Evolutionary conservation across 2,329 filamentous ascomycete species (phyloP), one percentile per base, ranked within the genome.

Genomic region (Juglanconis sp.): DNA sequence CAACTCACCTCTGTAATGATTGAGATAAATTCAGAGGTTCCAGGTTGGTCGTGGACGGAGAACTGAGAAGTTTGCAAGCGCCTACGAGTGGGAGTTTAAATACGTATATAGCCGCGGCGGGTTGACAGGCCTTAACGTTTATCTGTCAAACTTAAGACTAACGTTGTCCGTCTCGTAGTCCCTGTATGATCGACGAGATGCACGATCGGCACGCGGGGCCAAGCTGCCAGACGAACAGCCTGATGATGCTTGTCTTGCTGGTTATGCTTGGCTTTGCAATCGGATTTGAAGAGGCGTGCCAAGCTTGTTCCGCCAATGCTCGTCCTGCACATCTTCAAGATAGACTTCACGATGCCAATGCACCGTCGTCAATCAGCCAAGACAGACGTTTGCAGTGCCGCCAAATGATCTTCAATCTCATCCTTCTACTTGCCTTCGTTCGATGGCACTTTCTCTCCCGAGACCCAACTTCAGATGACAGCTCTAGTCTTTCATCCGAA

Each of bases 1-100:
- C 11, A 24, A 31, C 35, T 57, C 17, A 57, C 59, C 59, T 61
- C 59, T 49, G 31, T 50, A 53, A 57, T 40, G 59, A 61, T 57
- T 52, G 54, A 24, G 15, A 44, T 53, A 24, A 32, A n/a, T 24
- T 8, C 11, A 31, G 31, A 35, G 24, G 24, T 24, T 24, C 2
- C 24, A 55, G 32, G n/a, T 17, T 24, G 4, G 15, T 35, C 11
- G 24, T 36, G 42, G 48, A 13, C 42, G 13, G 44, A 6, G 35
- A 34, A 17, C 47, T 32, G 51, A 5, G 40, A 53, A 9, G 3
- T 15, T 17, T 13, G 11, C 34, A 42, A 5, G 17, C 10, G 17
- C 5, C n/a, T 24, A 47, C n/a, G 3, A n/a, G 44, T 17, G 17
- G 44, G 44, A 17, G n/a, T 34, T 61, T 59, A 53, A 53, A 42